Conservation (phyloP, 176 grass and related monocot genomes). For the Lolium perenne region DNA sequence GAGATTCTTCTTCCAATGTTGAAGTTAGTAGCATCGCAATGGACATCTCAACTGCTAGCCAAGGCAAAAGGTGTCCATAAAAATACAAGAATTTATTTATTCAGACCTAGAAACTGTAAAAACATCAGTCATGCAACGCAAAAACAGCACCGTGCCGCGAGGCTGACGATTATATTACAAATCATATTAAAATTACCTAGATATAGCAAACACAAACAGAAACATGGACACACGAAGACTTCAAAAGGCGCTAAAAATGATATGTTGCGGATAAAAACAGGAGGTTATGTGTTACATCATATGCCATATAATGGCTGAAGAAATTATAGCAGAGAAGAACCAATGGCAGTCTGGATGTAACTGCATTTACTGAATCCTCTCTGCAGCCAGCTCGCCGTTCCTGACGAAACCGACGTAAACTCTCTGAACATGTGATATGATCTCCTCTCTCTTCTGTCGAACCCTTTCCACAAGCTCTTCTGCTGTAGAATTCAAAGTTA, state of each 20-base stretch:
- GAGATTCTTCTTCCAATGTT: neutral
- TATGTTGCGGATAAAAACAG: rapidly evolving
- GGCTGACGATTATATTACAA: neutral
- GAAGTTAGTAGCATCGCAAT: neutral
- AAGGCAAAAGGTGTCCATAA: neutral
- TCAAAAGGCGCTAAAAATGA: neutral
- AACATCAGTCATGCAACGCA: slow-evolving; percentile 13
- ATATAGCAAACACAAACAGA: neutral
- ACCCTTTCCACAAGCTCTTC: slow-evolving; percentile 32
- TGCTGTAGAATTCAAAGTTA: slow-evolving; percentile 24
- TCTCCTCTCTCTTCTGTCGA: neutral
- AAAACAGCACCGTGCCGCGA: slow-evolving; percentile 12
- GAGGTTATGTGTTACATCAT: too few species aligned
- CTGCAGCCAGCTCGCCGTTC: slow-evolving; percentile 34
- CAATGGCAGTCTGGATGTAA: neutral
- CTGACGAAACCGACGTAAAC: slow-evolving; percentile 34
- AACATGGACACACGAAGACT: neutral
- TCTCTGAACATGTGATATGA: slow-evolving; percentile 36
- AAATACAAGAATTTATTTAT: slow-evolving; percentile 5
- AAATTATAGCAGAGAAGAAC: neutral
- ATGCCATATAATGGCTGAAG: neutral
- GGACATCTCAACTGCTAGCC: neutral
- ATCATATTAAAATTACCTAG: too few species aligned
- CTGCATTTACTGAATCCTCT: neutral
- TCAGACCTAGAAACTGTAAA: neutral